Percentiles rank a stretch among this genome's conserved stretches.
phyloP scores from a whole-genome alignment of 495 filamentous ascomycete species.

The Tuber borchii region DNA sequence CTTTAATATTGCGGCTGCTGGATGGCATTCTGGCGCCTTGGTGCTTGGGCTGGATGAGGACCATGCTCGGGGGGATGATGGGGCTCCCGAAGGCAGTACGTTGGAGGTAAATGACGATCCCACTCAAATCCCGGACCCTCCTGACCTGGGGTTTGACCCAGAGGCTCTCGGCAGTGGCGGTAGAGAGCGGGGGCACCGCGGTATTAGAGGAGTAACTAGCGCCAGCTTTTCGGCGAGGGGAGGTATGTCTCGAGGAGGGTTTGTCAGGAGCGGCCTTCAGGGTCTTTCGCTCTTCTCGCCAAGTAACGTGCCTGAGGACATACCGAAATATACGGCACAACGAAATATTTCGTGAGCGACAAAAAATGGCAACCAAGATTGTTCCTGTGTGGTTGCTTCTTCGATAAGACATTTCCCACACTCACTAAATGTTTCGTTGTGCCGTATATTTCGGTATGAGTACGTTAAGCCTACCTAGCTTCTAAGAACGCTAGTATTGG shows the following conservation, averaged over 20 bases:
- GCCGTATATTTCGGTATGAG: too few species aligned
- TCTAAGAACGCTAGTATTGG: neutral
- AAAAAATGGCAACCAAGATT: too few species aligned
- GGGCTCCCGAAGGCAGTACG: neutral
- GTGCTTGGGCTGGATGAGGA: constrained; percentile 8
- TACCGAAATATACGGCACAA: too few species aligned
- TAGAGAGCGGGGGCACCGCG: constrained; percentile 17
- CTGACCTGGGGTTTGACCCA: constrained; percentile 12
- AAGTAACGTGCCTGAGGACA: too few species aligned
- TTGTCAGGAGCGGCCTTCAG: constrained; percentile 16
- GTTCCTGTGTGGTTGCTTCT: too few species aligned
- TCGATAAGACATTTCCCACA: too few species aligned
- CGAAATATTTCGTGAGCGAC: too few species aligned
- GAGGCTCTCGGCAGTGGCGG: constrained; percentile 4
- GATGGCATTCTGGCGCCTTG: constrained; percentile 40
- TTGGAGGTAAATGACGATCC: neutral
- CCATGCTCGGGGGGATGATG: neutral
- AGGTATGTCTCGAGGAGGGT: constrained; percentile 10
- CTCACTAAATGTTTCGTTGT: too few species aligned
- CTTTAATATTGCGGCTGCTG: constrained; percentile 34
- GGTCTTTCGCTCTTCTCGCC: neutral
- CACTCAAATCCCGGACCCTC: neutral
- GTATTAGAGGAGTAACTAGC: constrained; percentile 19
- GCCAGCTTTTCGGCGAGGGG: constrained; percentile 4
- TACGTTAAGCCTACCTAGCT: neutral